These are phyloP conservation scores for Acacia confusa DNA, from an alignment of 306 rosid genomes.

Conservation along the genomic window DNA sequence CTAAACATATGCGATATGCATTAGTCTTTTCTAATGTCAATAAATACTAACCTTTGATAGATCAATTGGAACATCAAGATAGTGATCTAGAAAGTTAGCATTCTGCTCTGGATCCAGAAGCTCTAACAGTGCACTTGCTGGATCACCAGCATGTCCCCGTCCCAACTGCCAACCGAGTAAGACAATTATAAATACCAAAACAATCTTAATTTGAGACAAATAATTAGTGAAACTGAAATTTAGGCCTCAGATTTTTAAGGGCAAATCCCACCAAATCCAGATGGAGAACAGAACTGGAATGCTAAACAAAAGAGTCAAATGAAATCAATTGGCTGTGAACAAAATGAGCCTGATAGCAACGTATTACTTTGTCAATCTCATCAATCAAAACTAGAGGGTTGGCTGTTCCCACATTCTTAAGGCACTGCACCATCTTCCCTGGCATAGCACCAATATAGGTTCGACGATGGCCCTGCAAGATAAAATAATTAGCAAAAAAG, in stretches of 20 bases:
- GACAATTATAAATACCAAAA: constrained; percentile 31
- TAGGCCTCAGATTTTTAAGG: constrained; percentile 8
- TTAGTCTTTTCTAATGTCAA: constrained; percentile 6
- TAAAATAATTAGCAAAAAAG: constrained; percentile 23
- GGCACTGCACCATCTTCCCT: constrained; percentile 99
- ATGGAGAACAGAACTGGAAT: constrained; percentile 7
- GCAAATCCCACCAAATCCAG: constrained; percentile 1
- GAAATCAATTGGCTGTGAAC: constrained; percentile 14
- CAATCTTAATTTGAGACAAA: background rate
- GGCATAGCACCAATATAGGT: constrained; percentile 99
- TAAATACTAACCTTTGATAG: constrained; percentile 77
- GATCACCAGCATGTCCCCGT: constrained; percentile 98
- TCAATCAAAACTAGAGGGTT: constrained; percentile 97
- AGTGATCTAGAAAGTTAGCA: constrained; percentile 98
- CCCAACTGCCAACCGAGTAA: constrained; percentile 77
- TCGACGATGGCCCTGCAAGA: constrained; percentile 95
- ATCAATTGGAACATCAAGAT: constrained; percentile 98
- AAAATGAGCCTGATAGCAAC: constrained; percentile 30
- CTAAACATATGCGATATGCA: constrained; percentile 23
- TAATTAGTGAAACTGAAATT: constrained; percentile 10
- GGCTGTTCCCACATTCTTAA: constrained; percentile 92
- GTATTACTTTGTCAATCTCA: constrained; percentile 92
- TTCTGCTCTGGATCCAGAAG: constrained; percentile 99
- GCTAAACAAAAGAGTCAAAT: constrained; percentile 12
- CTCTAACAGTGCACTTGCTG: constrained; percentile 99